These are phyloP conservation scores for Talaromyces amestolkiae DNA, from an alignment of 2,329 filamentous ascomycete species.

Conservation along the genomic window DNA sequence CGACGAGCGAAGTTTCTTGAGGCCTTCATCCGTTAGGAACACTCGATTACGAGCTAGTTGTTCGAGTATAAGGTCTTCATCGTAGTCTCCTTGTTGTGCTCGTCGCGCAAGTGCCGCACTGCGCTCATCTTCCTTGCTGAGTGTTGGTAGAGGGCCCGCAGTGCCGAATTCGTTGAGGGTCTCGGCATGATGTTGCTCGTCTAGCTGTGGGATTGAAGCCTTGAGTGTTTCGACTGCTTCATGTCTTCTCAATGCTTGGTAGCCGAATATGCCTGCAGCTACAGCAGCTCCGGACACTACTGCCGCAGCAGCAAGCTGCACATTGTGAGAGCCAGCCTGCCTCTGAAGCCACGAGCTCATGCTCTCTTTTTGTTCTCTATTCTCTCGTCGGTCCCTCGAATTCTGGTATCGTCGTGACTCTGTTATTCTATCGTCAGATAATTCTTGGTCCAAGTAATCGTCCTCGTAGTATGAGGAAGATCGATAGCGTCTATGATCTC, in stretches of 20 bases:
- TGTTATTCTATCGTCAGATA: conserved; percentile 6
- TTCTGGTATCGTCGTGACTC: neutral
- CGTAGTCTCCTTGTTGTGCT: conserved; percentile 63
- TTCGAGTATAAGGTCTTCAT: conserved; percentile 83
- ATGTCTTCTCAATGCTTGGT: conserved; percentile 55
- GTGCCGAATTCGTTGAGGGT: conserved; percentile 54
- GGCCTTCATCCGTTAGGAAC: conserved; percentile 79
- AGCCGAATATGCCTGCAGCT: conserved; percentile 54
- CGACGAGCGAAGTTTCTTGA: conserved; percentile 72
- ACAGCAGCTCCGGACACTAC: conserved; percentile 46
- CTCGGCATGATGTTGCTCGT: conserved; percentile 51
- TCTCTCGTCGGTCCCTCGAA: neutral
- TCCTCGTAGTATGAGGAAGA: conserved; percentile 9
- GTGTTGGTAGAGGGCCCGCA: conserved; percentile 29
- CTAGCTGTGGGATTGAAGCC: conserved; percentile 58
- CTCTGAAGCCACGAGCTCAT: conserved; percentile 48
- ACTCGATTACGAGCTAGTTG: conserved; percentile 90
- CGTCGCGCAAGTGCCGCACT: conserved; percentile 58
- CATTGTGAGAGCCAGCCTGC: conserved; percentile 40
- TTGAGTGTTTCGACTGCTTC: conserved; percentile 59
- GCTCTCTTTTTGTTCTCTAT: conserved; percentile 18
- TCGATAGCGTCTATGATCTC: conserved; percentile 2
- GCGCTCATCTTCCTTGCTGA: conserved; percentile 56
- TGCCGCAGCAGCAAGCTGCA: conserved; percentile 44
- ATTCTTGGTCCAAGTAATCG: conserved; percentile 14